phyloP scores from a whole-genome alignment of 73 alveolate genomes.

The Paramecium caudatum region DNA sequence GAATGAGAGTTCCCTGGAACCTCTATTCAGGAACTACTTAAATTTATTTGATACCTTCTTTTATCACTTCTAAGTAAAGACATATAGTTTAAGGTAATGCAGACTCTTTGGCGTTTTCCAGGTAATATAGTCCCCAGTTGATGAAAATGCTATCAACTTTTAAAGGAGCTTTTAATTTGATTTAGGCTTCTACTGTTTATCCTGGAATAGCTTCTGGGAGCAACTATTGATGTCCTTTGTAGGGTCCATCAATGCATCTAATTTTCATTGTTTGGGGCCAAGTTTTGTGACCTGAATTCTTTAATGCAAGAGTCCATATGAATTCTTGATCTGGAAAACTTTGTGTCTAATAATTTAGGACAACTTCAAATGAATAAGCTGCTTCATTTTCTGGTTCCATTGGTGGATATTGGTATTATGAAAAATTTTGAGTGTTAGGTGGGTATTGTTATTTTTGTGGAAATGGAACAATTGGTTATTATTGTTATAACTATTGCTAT shows the following conservation, averaged over 20 bases:
- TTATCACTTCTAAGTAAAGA: constrained; percentile 1
- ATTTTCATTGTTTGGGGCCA: constrained; percentile 62
- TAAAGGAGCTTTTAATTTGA: constrained; percentile 44
- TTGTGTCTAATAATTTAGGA: not conserved
- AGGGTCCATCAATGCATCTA: constrained; percentile 2
- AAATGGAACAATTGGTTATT: not conserved
- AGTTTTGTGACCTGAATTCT: constrained; percentile 22
- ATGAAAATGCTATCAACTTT: constrained; percentile 2
- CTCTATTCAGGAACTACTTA: not conserved
- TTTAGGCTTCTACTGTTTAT: not conserved
- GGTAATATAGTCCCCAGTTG: constrained; percentile 21
- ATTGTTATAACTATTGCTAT: not conserved
- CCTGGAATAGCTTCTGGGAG: constrained; percentile 52
- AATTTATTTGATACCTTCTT: not conserved
- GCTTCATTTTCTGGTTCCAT: not conserved
- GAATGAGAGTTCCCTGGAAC: not conserved
- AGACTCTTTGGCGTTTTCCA: not conserved
- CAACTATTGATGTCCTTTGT: not conserved
- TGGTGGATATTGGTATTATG: not conserved
- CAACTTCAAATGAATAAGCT: not conserved
- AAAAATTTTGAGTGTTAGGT: not conserved
- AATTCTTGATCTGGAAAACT: constrained; percentile 32
- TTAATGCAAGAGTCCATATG: constrained; percentile 8
- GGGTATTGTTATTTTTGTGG: not conserved
- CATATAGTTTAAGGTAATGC: not conserved